Percentiles rank a stretch among this genome's conserved stretches.
These are phyloP conservation scores for Pseudomassariella vexata DNA, from an alignment of 2,329 filamentous ascomycete species.

Conservation along the genomic window DNA sequence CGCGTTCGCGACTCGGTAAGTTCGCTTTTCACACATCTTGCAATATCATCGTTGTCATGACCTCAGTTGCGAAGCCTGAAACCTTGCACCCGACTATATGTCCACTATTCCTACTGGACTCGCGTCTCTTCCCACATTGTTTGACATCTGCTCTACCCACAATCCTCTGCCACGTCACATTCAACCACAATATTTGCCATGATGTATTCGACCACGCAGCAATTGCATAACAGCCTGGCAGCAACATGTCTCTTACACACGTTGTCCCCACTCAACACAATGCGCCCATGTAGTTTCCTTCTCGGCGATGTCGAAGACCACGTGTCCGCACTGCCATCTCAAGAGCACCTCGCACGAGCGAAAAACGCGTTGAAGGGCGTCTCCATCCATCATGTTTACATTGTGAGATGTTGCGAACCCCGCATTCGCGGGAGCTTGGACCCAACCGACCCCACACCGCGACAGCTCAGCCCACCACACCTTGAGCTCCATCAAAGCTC, in stretches of 20 bases:
- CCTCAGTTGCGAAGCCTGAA: too few species aligned
- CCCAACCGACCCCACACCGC: too few species aligned
- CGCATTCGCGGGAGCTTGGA: neutral
- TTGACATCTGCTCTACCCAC: conserved; percentile 11
- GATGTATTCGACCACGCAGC: too few species aligned
- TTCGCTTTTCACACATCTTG: conserved; percentile 11
- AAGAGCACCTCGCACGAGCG: too few species aligned
- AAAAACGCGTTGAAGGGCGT: neutral
- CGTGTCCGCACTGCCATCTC: too few species aligned
- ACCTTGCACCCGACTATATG: too few species aligned
- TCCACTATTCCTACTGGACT: too few species aligned
- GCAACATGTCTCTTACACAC: too few species aligned
- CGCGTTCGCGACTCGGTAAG: conserved; percentile 78
- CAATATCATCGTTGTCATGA: too few species aligned
- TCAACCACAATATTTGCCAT: conserved; percentile 4
- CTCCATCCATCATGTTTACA: neutral
- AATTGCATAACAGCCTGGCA: too few species aligned
- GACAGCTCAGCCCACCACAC: neutral
- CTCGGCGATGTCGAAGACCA: too few species aligned
- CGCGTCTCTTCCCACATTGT: too few species aligned
- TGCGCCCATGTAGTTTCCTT: neutral
- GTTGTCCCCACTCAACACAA: conserved; percentile 2
- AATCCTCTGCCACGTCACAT: conserved; percentile 5
- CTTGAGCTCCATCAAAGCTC: neutral
- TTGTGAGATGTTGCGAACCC: neutral